Percentiles rank a stretch among this genome's conserved stretches.
Evolutionary conservation across 2,329 filamentous ascomycete species (phyloP).

Genomic region (Penicillium psychrosexuale): DNA sequence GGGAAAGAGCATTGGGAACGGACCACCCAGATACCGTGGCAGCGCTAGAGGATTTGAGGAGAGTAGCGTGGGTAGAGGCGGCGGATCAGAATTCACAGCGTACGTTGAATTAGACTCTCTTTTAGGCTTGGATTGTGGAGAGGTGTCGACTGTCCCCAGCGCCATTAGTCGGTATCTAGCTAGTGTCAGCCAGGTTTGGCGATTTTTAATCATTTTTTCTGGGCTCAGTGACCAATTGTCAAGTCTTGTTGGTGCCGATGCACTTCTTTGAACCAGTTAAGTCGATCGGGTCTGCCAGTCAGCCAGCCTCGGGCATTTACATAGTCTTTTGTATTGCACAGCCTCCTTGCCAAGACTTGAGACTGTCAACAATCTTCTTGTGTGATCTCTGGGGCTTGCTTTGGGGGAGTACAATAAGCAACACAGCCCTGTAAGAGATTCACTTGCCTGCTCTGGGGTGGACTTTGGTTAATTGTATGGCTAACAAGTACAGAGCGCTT

Average conservation of each 20-base stretch:
- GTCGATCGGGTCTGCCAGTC: not conserved
- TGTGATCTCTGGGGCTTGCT: not conserved
- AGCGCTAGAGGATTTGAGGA: slow-evolving; percentile 8
- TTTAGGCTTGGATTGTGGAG: not conserved
- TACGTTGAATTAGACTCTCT: slow-evolving; percentile 10
- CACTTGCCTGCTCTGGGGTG: not conserved
- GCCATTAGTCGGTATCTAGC: not conserved
- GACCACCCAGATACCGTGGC: slow-evolving; percentile 11
- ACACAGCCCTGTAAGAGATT: not conserved
- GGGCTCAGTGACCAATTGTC: not conserved
- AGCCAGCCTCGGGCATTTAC: not conserved
- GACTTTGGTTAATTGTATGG: not conserved
- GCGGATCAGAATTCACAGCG: slow-evolving; percentile 10
- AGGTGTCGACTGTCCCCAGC: not conserved
- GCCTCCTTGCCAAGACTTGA: slow-evolving; percentile 13
- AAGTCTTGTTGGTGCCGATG: not conserved
- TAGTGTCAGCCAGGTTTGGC: not conserved
- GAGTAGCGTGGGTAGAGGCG: slow-evolving; percentile 9
- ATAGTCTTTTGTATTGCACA: too few species aligned
- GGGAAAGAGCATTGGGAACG: not conserved
- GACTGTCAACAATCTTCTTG: not conserved
- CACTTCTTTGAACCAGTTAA: too few species aligned
- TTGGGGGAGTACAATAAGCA: not conserved
- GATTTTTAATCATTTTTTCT: not conserved
- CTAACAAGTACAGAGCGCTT: too few species aligned